Conservation (phyloP, 2,329 filamentous ascomycete species). For the Fusarium xyrophilum region DNA sequence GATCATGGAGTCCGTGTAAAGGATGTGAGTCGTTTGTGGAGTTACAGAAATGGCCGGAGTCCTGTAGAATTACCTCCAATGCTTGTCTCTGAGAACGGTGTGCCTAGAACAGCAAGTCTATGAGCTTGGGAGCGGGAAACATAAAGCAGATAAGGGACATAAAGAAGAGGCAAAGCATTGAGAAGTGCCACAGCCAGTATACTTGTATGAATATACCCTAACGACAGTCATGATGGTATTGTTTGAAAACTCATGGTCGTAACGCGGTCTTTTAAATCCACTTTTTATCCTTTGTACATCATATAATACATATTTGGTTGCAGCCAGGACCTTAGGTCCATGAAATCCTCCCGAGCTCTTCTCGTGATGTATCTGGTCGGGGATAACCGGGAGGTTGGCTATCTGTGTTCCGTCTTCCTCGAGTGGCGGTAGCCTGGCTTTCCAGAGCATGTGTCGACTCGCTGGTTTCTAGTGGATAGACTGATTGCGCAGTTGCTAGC, state of each 20-base stretch:
- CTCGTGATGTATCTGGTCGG: background rate
- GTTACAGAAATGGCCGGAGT: conserved; percentile 65
- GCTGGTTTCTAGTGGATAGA: conserved; percentile 26
- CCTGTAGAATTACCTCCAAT: conserved; percentile 54
- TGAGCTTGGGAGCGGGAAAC: conserved; percentile 27
- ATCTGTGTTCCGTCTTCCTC: background rate
- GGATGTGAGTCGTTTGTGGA: conserved; percentile 68
- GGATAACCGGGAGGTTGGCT: background rate
- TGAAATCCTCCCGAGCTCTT: background rate
- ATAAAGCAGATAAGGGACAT: background rate
- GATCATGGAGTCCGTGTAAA: conserved; percentile 57
- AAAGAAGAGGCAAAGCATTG: background rate
- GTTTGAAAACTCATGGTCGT: background rate
- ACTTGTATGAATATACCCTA: background rate
- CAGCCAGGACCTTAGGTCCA: background rate
- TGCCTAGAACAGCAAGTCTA: conserved; percentile 50
- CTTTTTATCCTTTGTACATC: background rate
- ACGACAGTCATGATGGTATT: too few relatives aligned
- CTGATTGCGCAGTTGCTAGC: background rate
- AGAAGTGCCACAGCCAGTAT: background rate
- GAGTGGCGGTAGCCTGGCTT: conserved; percentile 3
- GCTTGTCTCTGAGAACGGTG: conserved; percentile 47
- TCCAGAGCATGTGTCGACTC: conserved; percentile 11
- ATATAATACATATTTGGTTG: background rate
- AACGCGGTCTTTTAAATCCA: background rate